Evolutionary conservation across 768 basidiomycete species (phyloP).

Genomic region (Podaxis sp.): DNA sequence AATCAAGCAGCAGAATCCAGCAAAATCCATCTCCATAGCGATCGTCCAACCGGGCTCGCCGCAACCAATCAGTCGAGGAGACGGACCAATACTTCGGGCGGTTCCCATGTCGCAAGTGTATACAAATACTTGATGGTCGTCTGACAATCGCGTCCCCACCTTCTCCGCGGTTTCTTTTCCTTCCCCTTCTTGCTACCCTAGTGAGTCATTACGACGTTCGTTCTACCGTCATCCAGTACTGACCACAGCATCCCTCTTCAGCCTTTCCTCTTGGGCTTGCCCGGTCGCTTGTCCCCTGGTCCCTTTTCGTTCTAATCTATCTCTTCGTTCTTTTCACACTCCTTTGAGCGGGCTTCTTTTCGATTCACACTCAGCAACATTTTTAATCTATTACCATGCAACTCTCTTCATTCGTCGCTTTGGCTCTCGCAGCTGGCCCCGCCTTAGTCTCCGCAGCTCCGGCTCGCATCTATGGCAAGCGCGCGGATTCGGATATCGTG

Average conservation of each 20-base stretch:
- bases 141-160: slow-evolving; percentile 19
- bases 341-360: slow-evolving; percentile 40
- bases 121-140: slow-evolving; percentile 34
- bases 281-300: slow-evolving; percentile 58
- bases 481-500: slow-evolving; percentile 39
- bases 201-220: slow-evolving; percentile 22
- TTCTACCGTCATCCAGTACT: slow-evolving; percentile 6
- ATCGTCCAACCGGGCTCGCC: slow-evolving; percentile 5
- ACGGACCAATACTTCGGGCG: slow-evolving; percentile 21
- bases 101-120: slow-evolving; percentile 18
- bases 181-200: slow-evolving; percentile 30
- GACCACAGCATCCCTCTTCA: slow-evolving; percentile 2
- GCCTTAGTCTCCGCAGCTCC: slow-evolving; percentile 48
- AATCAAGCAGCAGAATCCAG: neutral
- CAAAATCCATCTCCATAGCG: slow-evolving; percentile 7
- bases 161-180: slow-evolving; percentile 23
- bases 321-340: slow-evolving; percentile 28
- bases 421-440: slow-evolving; percentile 39
- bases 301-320: slow-evolving; percentile 18
- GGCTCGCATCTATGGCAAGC: slow-evolving; percentile 33
- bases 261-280: slow-evolving; percentile 55
- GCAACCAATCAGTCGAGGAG: slow-evolving; percentile 5
- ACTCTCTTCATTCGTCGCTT: slow-evolving; percentile 34
- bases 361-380: slow-evolving; percentile 28
- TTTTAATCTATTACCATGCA: slow-evolving; percentile 39